Percentiles rank a stretch among this genome's conserved stretches.
Conservation (phyloP, 2,329 filamentous ascomycete species). For the Whalleya microplaca region DNA sequence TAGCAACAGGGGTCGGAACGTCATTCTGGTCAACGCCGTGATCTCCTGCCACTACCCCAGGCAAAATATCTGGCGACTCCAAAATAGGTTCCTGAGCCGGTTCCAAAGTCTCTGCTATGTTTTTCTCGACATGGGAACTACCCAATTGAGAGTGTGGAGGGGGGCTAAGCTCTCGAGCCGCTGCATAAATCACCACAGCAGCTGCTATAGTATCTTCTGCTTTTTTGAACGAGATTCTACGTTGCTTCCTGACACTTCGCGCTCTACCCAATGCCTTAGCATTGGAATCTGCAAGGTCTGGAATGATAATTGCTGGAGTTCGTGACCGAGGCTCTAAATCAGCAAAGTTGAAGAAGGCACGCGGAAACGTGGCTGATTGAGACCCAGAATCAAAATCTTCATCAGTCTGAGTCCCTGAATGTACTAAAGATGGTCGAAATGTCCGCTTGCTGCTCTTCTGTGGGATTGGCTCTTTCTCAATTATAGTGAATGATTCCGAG, state of each 20-base stretch:
- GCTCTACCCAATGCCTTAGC: slow-evolving; percentile 46
- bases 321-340: slow-evolving; percentile 42
- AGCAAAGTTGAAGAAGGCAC: slow-evolving; percentile 24
- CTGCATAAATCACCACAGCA: slow-evolving; percentile 57
- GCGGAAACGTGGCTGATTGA: slow-evolving; percentile 21
- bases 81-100: slow-evolving; percentile 24
- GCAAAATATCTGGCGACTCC: slow-evolving; percentile 29
- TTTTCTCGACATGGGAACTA: slow-evolving; percentile 29
- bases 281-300: slow-evolving; percentile 44
- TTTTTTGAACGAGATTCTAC: slow-evolving; percentile 48
- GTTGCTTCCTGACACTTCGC: slow-evolving; percentile 49
- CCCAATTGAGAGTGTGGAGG: slow-evolving; percentile 34
- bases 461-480: slow-evolving; percentile 21
- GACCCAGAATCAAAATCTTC: slow-evolving; percentile 15
- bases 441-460: slow-evolving; percentile 25
- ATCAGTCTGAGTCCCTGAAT: slow-evolving; percentile 38
- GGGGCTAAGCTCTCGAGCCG: slow-evolving; percentile 51
- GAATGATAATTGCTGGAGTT: slow-evolving; percentile 53
- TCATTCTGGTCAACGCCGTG: slow-evolving; percentile 42
- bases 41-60: slow-evolving; percentile 28
- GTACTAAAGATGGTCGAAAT: slow-evolving; percentile 27
- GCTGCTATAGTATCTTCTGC: slow-evolving; percentile 58
- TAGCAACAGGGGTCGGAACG: slow-evolving; percentile 54
- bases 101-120: slow-evolving; percentile 22
- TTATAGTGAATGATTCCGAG: slow-evolving; percentile 24